Percentiles rank a stretch among this genome's conserved stretches.
These are phyloP conservation scores for Trypanosoma brucei DNA, from an alignment of 208 protist species.

Conservation along the genomic window DNA sequence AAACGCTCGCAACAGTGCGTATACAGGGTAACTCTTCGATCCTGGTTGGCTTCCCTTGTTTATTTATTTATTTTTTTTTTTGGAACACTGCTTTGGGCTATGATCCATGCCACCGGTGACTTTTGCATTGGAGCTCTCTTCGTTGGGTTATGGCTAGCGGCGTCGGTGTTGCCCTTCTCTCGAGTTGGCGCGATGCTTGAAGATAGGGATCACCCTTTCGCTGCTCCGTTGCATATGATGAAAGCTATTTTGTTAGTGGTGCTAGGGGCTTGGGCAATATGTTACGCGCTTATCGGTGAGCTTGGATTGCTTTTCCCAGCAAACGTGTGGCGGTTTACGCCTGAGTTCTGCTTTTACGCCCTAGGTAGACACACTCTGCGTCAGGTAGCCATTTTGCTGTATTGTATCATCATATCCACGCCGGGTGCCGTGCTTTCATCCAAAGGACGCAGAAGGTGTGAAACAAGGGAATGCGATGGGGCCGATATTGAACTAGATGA, in stretches of 20 bases:
- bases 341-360: slow-evolving; percentile 1
- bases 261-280: slow-evolving; percentile 4
- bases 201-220: slow-evolving; percentile 11
- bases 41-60: no score
- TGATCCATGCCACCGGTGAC: background rate
- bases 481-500: background rate
- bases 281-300: slow-evolving; percentile 7
- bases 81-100: background rate
- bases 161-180: slow-evolving; percentile 7
- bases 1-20: no score
- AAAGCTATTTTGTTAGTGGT: slow-evolving; percentile 14
- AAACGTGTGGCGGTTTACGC: slow-evolving; percentile 3
- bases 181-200: slow-evolving; percentile 8
- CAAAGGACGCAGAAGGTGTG: background rate
- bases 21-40: no score
- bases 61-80: no score
- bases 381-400: slow-evolving; percentile 4
- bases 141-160: slow-evolving; percentile 9
- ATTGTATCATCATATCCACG: slow-evolving; percentile 16
- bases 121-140: slow-evolving; percentile 2
- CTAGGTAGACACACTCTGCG: slow-evolving; percentile 5
- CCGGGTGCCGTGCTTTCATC: background rate
- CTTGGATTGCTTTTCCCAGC: slow-evolving; percentile 7
- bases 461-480: background rate
- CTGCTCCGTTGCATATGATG: slow-evolving; percentile 3